phyloP scores from a whole-genome alignment of 202 grass and related monocot genomes.

The Zoysia matrella region DNA sequence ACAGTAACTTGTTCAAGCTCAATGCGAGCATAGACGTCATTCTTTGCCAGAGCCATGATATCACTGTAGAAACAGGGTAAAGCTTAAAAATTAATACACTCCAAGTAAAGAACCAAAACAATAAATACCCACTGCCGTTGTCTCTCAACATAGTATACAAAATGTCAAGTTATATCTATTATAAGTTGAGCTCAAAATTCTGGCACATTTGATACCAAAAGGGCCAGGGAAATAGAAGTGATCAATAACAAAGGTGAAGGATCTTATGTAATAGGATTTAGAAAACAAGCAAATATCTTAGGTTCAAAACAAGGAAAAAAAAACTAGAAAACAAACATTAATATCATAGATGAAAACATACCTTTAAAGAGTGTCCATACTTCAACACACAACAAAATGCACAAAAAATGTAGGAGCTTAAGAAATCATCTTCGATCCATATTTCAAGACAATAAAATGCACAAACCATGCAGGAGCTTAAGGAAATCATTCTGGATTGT shows the following conservation, averaged over 20 bases:
- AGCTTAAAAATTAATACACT: constrained; percentile 14
- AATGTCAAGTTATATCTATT: neutral
- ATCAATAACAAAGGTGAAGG: too few relatives aligned
- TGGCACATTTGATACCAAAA: neutral
- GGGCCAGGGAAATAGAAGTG: neutral
- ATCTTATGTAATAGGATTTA: too few relatives aligned
- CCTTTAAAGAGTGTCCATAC: too few relatives aligned
- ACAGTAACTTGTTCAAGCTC: constrained; percentile 69
- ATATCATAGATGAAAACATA: too few relatives aligned
- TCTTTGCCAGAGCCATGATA: constrained; percentile 76
- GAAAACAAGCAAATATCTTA: too few relatives aligned
- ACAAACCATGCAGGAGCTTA: too few relatives aligned
- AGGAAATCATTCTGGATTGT: neutral
- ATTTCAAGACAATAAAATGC: too few relatives aligned
- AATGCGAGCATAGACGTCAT: constrained; percentile 61
- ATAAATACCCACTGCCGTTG: neutral
- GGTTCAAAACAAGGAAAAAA: too few relatives aligned
- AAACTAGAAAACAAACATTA: too few relatives aligned
- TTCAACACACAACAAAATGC: too few relatives aligned
- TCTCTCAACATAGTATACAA: constrained; percentile 17
- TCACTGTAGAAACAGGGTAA: constrained; percentile 53
- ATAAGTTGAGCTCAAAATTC: neutral
- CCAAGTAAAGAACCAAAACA: constrained; percentile 25
- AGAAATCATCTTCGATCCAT: too few relatives aligned
- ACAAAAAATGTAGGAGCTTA: too few relatives aligned